Base-by-base conservation (phyloP, 2,329 filamentous ascomycete genomes). In the Calonectria pteridis region DNA sequence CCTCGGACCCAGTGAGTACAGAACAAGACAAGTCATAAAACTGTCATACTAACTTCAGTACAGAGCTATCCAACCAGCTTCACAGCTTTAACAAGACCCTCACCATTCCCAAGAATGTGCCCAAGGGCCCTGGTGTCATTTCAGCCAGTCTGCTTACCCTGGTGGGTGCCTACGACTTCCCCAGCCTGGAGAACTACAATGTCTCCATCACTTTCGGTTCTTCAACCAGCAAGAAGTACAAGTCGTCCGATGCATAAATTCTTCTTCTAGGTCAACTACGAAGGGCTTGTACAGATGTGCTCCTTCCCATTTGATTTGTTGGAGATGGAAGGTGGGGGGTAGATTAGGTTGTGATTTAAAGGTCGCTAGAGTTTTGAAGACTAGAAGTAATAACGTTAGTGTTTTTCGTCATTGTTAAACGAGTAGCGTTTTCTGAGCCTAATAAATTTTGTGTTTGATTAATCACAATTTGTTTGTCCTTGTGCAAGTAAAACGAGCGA, bases 1-100 rank as follows among this genome's bases (percentile, higher is more conserved):
- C 73, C 82, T 87, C 0, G 86, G 85, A 29, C 84, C 83, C n/a
- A 74, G 82, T 84, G 75, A 51, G 79, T 59, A 18, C 11, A 18
- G 3, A 3, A 28, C 7, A 26, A 62, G 11, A 62, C 4, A 5
- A 2, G 20, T 6, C 3, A 5, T 5, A 1, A 18, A 6, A 62
- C 5, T 6, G 2, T 11, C 14, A 35, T 18, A 26, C 55, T 62
- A 37, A 62, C 23, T 28, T 2, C 1, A 26, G 14, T 5, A 40
- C 55, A 62, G 55, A 62, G 33, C 31, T 37, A 18, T 62, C 55
- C 55, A 62, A 62, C 23, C 55, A 62, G 14, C n/a, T 37, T 33
- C 35, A 62, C 23, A 62, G 10, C 35, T 62, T 62, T 16, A 62
- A 62, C 23, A 62, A 40, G n/a, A 62, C 55, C 16, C 37, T 62